phyloP scores from a whole-genome alignment of 2,329 filamentous ascomycete species.

The Botrytis elliptica region DNA sequence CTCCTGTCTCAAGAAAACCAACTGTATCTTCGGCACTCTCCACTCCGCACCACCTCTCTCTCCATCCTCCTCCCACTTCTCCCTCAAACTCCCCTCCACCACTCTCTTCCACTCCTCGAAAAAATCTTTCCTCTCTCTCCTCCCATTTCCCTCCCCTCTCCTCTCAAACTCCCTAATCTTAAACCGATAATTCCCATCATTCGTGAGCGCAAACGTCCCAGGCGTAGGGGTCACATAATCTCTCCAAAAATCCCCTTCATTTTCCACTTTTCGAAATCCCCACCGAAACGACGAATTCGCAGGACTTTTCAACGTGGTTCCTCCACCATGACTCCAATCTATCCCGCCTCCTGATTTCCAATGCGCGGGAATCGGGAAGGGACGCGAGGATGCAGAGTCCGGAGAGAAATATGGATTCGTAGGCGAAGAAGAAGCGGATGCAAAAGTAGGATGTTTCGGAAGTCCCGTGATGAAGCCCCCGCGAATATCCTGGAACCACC shows the following conservation, averaged over 20 bases:
- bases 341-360: background rate
- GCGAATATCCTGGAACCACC: background rate
- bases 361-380: rapidly evolving
- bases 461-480: background rate
- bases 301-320: background rate
- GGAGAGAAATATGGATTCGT: background rate
- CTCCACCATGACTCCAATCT: background rate
- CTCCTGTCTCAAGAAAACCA: background rate
- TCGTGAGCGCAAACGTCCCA: background rate
- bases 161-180: background rate
- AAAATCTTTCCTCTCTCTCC: background rate
- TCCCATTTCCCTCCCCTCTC: background rate
- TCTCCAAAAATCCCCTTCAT: background rate
- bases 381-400: background rate
- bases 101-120: background rate
- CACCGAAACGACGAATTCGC: background rate
- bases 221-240: background rate
- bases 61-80: background rate
- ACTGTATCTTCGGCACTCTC: background rate
- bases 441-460: background rate
- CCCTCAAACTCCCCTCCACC: background rate
- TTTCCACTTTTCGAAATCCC: background rate
- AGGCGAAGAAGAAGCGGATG: background rate
- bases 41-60: background rate
- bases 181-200: background rate